Evolutionary conservation across 495 filamentous ascomycete genomes (phyloP), one percentile per base, ranked within the genome.

Genomic region (Podospora appendiculata): DNA sequence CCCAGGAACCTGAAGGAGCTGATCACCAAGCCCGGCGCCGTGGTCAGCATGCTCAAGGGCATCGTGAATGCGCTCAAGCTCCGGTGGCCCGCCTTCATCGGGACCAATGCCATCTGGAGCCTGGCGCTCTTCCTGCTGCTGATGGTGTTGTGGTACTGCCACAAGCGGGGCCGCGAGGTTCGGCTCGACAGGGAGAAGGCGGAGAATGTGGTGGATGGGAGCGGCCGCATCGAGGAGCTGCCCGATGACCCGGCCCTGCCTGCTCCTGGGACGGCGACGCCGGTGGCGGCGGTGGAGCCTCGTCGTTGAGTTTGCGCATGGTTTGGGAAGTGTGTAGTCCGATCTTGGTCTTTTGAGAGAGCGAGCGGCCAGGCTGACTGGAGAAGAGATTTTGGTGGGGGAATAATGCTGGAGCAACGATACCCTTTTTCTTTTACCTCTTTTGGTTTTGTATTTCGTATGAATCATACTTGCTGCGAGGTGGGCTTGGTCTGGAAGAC

Each of bases 111-210:
- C 34, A 74, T 95, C 4, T 85, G 92, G 81, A 90, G 86, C 51
- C 64, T 96, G 45, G 90, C 85, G 0, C 67, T 96, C 9, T 91
- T 91, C 61, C 73, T 96, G 53, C 74, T 98, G 11, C 69, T 98
- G 33, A 89, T 91, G 63, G 87, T 92, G 46, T 80, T 97, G 53
- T 98, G 92, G 92, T 98, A 98, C 66, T 96, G 89, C 68, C 87
- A 96, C 65, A 96, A 96, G 67, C 82, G 93, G 12, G 93, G 93
- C 36, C 80, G 81, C 13, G 93, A 98, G 69, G 82, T 82, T 12
- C 76, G 93, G 36, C 75, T 96, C 1, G 88, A 89, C 60, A 79
- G 74, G 54, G 88, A 91, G 66, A 57, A 60, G 53, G 48, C 34
- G 1, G 57, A 47, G 32, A 60, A 39, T 6, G 55, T 55, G 4